phyloP scores from a whole-genome alignment of 2,329 filamentous ascomycete species.

The Calonectria honghensis region DNA sequence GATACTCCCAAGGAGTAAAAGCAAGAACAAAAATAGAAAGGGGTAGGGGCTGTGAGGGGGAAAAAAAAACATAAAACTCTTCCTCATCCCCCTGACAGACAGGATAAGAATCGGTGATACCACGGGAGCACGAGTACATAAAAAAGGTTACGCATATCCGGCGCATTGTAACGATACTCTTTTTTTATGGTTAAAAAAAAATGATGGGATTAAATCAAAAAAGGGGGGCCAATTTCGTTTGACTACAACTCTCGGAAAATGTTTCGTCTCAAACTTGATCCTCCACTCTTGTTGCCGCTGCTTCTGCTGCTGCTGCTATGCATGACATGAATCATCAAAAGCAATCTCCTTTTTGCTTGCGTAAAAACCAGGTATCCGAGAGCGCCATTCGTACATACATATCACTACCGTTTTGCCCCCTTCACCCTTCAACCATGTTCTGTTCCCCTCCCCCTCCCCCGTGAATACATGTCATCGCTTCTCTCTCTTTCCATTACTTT shows the following conservation, averaged over 20 bases:
- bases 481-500: constrained; percentile 44
- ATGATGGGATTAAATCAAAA: constrained; percentile 33
- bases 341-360: constrained; percentile 30
- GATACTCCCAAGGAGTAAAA: constrained; percentile 54
- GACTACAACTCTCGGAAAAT: constrained; percentile 30
- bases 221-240: constrained; percentile 36
- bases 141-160: constrained; percentile 31
- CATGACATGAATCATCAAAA: constrained; percentile 32
- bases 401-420: constrained; percentile 18
- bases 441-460: too few species aligned
- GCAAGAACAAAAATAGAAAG: background rate
- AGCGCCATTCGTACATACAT: constrained; percentile 38
- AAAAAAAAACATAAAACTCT: background rate
- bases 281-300: constrained; percentile 22
- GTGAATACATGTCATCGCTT: background rate
- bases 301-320: constrained; percentile 23
- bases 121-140: constrained; percentile 31
- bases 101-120: constrained; percentile 24
- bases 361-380: constrained; percentile 32
- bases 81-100: background rate
- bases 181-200: constrained; percentile 22
- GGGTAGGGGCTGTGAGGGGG: background rate
- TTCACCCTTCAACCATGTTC: background rate
- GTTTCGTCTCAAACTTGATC: constrained; percentile 28
- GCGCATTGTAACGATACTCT: constrained; percentile 40